Evolutionary conservation across 1,139 yeast species (phyloP).

Genomic region (Magnusiomyces tetraspermus): DNA sequence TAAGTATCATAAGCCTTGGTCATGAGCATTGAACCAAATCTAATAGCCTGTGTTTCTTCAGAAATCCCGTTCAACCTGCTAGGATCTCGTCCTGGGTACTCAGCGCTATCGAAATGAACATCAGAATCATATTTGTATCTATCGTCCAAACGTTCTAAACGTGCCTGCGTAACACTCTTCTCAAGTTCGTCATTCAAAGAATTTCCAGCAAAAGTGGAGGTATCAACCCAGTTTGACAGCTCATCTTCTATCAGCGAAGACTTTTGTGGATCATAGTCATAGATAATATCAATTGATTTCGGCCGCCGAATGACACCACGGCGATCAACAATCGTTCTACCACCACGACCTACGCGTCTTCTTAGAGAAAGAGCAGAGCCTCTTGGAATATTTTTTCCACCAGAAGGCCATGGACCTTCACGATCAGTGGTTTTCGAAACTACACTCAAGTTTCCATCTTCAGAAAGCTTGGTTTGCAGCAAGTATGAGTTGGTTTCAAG

Average conservation of each 20-base stretch:
- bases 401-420: slow-evolving; percentile 22
- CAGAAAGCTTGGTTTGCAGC: slow-evolving; percentile 18
- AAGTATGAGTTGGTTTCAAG: slow-evolving; percentile 24
- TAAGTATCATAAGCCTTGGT: slow-evolving; percentile 73
- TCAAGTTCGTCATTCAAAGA: slow-evolving; percentile 20
- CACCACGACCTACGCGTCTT: slow-evolving; percentile 66
- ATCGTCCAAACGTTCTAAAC: slow-evolving; percentile 47
- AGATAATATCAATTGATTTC: neutral
- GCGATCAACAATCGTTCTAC: slow-evolving; percentile 66
- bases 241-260: slow-evolving; percentile 26
- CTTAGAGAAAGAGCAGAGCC: slow-evolving; percentile 44
- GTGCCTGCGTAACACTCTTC: slow-evolving; percentile 17
- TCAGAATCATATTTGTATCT: slow-evolving; percentile 74
- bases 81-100: slow-evolving; percentile 53
- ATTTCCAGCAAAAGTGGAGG: slow-evolving; percentile 7
- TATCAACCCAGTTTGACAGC: slow-evolving; percentile 10
- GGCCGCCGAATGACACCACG: slow-evolving; percentile 37
- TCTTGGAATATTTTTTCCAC: slow-evolving; percentile 26
- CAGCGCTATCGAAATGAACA: slow-evolving; percentile 39
- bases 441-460: slow-evolving; percentile 21
- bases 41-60: slow-evolving; percentile 76
- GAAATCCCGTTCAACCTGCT: slow-evolving; percentile 71
- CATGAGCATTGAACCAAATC: slow-evolving; percentile 85
- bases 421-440: slow-evolving; percentile 19
- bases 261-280: neutral